Base-by-base conservation (phyloP, 225 moss, liverwort and hornwort genomes). In the Polytrichum commune region DNA sequence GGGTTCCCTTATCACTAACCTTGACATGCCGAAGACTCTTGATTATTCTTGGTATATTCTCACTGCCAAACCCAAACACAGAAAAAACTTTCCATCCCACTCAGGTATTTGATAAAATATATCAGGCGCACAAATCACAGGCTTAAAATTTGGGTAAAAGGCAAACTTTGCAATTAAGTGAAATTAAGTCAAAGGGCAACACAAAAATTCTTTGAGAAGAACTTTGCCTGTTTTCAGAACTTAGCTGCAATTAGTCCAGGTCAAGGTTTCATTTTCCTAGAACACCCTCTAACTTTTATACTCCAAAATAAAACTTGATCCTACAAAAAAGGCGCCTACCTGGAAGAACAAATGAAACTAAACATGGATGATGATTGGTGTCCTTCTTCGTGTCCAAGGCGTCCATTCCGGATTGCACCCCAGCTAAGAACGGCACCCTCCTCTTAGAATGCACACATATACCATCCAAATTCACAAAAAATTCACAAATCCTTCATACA, bases 351-450 rank as follows among this genome's bases (percentile, higher is more conserved):
- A 60, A 90, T 81, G 22, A 88, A 19, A 29, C 83, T 79, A 60
- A 92, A 87, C 67, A 89, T 62, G 63, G 90, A 87, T n/a, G 87
- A 81, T 23, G 80, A 78, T 69, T 72, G 72, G 46, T 80, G 80
- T 19, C 91, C 92, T 65, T 84, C 75, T 69, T 83, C 86, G 73
- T 98, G 97, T 56, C 97, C 97, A 64, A 98, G 91, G 67, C 88
- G 92, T 68, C 97, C 97, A 73, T 80, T 76, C 79, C 87, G 84
- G 63, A 90, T 95, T 61, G 92, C 81, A 71, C 97, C 97, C 97
- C 97, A 98, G 80, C 88, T 94, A 55, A 98, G 77, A 67, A 91
- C 86, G 81, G 87, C 88, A 62, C 95, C 95, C 29, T 85, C 80
- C 76, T 83, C 90, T 92, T 87, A 64, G 76, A 91, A 54, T 78